Percentiles rank a stretch among this genome's conserved stretches.
These are phyloP conservation scores for Tolypocladium paradoxum DNA, from an alignment of 2,329 filamentous ascomycete species.

Conservation along the genomic window DNA sequence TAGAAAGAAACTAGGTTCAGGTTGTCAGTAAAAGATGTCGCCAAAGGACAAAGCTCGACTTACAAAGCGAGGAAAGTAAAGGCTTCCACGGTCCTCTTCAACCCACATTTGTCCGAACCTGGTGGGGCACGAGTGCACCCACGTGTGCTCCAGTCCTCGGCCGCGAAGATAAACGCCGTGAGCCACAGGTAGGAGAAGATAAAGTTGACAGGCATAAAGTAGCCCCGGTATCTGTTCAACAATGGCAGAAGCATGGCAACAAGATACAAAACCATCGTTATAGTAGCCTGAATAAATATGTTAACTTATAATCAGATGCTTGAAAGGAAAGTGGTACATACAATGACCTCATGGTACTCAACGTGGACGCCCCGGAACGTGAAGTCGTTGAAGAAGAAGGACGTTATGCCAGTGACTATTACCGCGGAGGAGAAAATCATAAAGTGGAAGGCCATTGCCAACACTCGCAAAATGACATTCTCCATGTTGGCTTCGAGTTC, in stretches of 20 bases:
- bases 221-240: constrained; percentile 9
- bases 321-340: not conserved
- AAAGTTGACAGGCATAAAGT: constrained; percentile 10
- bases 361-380: constrained; percentile 7
- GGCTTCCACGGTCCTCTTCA: constrained; percentile 11
- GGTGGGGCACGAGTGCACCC: constrained; percentile 4
- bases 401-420: constrained; percentile 13
- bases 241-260: constrained; percentile 9
- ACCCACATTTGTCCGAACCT: constrained; percentile 4
- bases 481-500: not conserved
- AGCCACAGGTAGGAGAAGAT: constrained; percentile 16
- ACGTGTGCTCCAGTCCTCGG: constrained; percentile 10
- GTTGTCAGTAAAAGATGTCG: not conserved
- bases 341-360: constrained; percentile 13
- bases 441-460: constrained; percentile 10
- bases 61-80: constrained; percentile 16
- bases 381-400: constrained; percentile 10
- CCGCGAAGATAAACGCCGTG: constrained; percentile 14
- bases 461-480: constrained; percentile 3
- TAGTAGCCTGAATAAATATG: constrained; percentile 8
- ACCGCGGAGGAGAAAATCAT: constrained; percentile 11
- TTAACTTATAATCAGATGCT: too few relatives aligned
- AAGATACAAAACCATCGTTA: constrained; percentile 11
- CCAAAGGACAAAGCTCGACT: not conserved
- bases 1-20: constrained; percentile 8